These are phyloP conservation scores for Emmonsia crescens DNA, from an alignment of 2,329 filamentous ascomycete species.

Conservation along the genomic window DNA sequence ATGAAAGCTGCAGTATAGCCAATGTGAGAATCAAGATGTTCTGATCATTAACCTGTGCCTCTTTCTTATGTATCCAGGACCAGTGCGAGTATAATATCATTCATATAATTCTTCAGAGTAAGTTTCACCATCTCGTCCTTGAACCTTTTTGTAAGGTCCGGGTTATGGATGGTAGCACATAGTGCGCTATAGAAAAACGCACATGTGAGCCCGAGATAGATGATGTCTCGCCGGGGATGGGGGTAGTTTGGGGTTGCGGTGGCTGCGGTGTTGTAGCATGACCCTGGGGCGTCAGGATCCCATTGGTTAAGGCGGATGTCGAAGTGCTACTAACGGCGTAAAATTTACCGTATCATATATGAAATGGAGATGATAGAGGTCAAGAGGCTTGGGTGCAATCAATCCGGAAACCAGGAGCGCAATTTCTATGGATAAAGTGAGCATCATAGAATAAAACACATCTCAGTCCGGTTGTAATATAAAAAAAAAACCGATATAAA, in stretches of 20 bases:
- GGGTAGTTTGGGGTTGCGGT: neutral
- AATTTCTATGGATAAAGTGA: neutral
- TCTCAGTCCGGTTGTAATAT: too few species aligned
- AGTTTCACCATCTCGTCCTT: too few species aligned
- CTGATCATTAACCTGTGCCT: too few species aligned
- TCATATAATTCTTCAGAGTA: too few species aligned
- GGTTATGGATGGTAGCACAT: neutral
- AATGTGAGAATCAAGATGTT: too few species aligned
- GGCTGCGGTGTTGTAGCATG: neutral
- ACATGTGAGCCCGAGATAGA: neutral
- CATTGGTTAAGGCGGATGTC: neutral
- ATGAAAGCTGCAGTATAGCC: too few species aligned
- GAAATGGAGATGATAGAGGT: neutral
- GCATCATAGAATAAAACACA: neutral
- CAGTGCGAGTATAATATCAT: too few species aligned
- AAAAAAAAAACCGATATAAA: too few species aligned
- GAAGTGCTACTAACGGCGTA: neutral
- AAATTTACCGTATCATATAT: neutral
- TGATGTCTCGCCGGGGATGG: neutral
- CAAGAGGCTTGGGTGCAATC: neutral
- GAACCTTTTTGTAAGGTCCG: neutral
- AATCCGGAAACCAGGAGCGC: neutral
- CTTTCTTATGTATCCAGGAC: too few species aligned
- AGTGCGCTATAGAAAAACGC: neutral
- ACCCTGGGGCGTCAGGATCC: neutral